These are phyloP conservation scores for Trichoderma sp. DNA, from an alignment of 2,329 filamentous ascomycete species.

Conservation along the genomic window DNA sequence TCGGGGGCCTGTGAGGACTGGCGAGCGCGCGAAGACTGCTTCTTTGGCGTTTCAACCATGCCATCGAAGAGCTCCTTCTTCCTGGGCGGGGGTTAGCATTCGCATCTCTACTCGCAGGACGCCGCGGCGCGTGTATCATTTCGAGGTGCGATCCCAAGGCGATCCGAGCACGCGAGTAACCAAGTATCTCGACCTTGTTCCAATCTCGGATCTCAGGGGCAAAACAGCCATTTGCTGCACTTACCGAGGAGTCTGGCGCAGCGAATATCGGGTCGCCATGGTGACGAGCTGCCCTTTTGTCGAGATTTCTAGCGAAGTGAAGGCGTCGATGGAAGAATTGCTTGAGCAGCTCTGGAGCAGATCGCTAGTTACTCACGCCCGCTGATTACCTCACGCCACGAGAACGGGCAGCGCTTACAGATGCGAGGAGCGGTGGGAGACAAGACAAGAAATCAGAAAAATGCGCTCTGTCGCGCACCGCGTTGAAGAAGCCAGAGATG, in stretches of 20 bases:
- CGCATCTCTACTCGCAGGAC: background rate
- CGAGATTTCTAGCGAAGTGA: background rate
- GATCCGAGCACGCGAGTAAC: background rate
- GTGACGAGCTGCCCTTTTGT: conserved; percentile 10
- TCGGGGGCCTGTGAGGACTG: conserved; percentile 49
- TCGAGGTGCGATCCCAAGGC: background rate
- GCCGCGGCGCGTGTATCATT: background rate
- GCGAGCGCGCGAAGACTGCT: conserved; percentile 44
- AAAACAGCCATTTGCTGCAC: background rate
- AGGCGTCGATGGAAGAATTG: background rate
- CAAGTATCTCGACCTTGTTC: background rate
- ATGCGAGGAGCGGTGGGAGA: conserved; percentile 6
- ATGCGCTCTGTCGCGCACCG: background rate
- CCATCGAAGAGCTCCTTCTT: conserved; percentile 62
- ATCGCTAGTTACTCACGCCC: background rate
- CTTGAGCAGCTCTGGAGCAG: background rate
- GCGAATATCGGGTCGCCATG: conserved; percentile 32
- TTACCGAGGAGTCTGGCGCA: conserved; percentile 34
- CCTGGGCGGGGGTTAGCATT: conserved; percentile 33
- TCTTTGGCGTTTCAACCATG: conserved; percentile 57
- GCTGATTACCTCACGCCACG: background rate
- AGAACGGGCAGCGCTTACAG: background rate
- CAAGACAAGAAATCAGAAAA: background rate
- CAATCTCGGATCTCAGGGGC: background rate
- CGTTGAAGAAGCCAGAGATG: conserved; percentile 17